Conservation (phyloP, 2,329 filamentous ascomycete species). For the Domatiomyces globalis region DNA sequence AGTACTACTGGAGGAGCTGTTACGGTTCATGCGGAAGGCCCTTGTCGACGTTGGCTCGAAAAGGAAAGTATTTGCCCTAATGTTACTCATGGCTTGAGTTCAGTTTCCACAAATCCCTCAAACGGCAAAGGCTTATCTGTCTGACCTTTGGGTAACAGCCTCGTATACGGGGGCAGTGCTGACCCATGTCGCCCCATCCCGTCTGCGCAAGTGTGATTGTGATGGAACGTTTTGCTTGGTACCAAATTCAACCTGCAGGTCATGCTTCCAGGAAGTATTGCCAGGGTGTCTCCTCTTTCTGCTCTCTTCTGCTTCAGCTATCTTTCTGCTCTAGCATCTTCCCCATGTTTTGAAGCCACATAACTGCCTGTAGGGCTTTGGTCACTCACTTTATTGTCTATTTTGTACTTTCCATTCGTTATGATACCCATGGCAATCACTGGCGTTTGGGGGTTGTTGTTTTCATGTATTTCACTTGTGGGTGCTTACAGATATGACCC, state of each 20-base stretch:
- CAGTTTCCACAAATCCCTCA: background rate
- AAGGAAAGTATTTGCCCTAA: background rate
- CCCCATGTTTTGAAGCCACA: background rate
- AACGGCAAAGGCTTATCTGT: background rate
- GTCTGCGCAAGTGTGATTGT: background rate
- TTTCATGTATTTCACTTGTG: conserved; percentile 6
- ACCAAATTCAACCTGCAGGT: background rate
- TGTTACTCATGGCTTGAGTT: background rate
- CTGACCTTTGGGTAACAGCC: background rate
- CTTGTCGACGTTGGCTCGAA: background rate
- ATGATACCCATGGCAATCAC: conserved; percentile 33
- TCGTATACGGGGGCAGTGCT: background rate
- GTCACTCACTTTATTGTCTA: background rate
- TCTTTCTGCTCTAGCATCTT: background rate
- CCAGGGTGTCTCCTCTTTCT: background rate
- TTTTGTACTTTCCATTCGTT: background rate
- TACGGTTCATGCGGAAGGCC: background rate
- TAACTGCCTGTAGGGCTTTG: background rate
- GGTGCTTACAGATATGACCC: conserved; percentile 35
- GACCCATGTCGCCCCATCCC: background rate
- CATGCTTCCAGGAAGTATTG: background rate
- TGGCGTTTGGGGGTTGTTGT: conserved; percentile 21
- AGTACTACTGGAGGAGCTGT: background rate
- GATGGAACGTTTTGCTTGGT: background rate
- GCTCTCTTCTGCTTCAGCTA: background rate